Evolutionary conservation across 2,329 filamentous ascomycete species (phyloP).

Genomic region (Stagonosporopsis cucurbitacearum): DNA sequence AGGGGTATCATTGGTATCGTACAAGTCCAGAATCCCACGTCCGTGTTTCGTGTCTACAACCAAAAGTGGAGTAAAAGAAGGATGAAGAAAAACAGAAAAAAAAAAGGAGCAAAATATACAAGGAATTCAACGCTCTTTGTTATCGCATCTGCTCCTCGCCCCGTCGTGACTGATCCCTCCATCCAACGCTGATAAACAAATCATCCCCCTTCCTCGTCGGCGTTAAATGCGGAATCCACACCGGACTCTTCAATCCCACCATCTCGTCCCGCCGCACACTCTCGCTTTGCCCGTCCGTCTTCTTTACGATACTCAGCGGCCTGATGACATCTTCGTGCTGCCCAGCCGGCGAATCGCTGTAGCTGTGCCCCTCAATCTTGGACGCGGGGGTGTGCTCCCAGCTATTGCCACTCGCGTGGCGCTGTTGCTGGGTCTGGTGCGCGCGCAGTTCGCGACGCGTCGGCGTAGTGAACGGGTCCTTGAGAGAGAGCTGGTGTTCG

Average conservation of each 20-base stretch:
- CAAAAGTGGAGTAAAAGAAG: neutral
- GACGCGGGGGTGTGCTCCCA: slow-evolving; percentile 29
- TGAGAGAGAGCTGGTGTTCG: slow-evolving; percentile 30
- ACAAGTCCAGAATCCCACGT: neutral
- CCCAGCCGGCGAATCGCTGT: slow-evolving; percentile 34
- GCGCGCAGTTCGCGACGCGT: slow-evolving; percentile 26
- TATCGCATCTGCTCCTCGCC: neutral
- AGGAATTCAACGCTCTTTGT: neutral
- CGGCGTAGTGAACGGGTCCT: slow-evolving; percentile 40
- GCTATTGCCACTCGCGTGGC: slow-evolving; percentile 22
- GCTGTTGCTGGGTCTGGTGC: slow-evolving; percentile 19
- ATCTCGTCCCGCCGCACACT: slow-evolving; percentile 22
- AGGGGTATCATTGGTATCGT: neutral
- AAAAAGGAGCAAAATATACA: slow-evolving; percentile 1
- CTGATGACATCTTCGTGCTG: slow-evolving; percentile 27
- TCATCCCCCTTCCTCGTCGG: slow-evolving; percentile 71
- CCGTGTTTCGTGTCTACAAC: neutral
- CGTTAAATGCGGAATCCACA: slow-evolving; percentile 70
- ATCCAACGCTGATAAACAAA: slow-evolving; percentile 58
- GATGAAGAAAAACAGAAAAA: neutral
- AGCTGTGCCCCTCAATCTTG: slow-evolving; percentile 25
- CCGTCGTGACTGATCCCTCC: slow-evolving; percentile 12
- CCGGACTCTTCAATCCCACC: slow-evolving; percentile 52
- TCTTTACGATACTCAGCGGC: slow-evolving; percentile 35
- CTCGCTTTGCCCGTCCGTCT: slow-evolving; percentile 1